Evolutionary conservation across 768 basidiomycete species (phyloP).

Genomic region (Boletus speciosus): DNA sequence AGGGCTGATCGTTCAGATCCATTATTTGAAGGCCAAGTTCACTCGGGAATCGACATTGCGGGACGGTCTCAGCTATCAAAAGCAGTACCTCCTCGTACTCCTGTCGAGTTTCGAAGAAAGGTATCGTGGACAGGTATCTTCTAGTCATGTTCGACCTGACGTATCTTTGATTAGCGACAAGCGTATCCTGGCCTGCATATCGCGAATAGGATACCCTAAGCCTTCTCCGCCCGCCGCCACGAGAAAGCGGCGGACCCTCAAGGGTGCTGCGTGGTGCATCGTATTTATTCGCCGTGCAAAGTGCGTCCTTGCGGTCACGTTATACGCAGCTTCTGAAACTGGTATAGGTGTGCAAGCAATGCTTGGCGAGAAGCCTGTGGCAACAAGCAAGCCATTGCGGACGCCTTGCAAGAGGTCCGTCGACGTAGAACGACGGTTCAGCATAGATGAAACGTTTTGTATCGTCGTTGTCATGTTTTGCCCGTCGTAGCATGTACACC

Average conservation of each 20-base stretch:
- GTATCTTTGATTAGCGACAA: slow-evolving; percentile 46
- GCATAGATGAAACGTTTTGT: slow-evolving; percentile 7
- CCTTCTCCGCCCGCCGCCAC: slow-evolving; percentile 40
- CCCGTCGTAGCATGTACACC: not conserved
- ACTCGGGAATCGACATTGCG: slow-evolving; percentile 82
- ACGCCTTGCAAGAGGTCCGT: slow-evolving; percentile 71
- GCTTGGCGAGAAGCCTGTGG: slow-evolving; percentile 62
- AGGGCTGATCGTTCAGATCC: slow-evolving; percentile 85
- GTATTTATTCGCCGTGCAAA: slow-evolving; percentile 62
- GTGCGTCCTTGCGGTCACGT: slow-evolving; percentile 39
- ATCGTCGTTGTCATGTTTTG: not conserved
- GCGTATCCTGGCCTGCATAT: slow-evolving; percentile 71
- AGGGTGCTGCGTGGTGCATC: slow-evolving; percentile 51
- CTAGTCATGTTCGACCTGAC: slow-evolving; percentile 1
- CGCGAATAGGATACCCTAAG: slow-evolving; percentile 61
- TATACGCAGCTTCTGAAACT: slow-evolving; percentile 6
- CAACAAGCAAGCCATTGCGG: slow-evolving; percentile 56
- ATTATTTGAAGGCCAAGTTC: slow-evolving; percentile 89
- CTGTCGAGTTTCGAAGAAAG: slow-evolving; percentile 67
- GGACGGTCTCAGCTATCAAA: slow-evolving; percentile 77
- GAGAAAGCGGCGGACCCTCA: slow-evolving; percentile 50
- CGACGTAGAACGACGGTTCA: slow-evolving; percentile 38
- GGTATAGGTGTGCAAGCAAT: slow-evolving; percentile 53
- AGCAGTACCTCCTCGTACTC: slow-evolving; percentile 78
- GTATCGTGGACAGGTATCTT: slow-evolving; percentile 34